phyloP scores from a whole-genome alignment of 768 basidiomycete genomes.

The Lentinula edodes region DNA sequence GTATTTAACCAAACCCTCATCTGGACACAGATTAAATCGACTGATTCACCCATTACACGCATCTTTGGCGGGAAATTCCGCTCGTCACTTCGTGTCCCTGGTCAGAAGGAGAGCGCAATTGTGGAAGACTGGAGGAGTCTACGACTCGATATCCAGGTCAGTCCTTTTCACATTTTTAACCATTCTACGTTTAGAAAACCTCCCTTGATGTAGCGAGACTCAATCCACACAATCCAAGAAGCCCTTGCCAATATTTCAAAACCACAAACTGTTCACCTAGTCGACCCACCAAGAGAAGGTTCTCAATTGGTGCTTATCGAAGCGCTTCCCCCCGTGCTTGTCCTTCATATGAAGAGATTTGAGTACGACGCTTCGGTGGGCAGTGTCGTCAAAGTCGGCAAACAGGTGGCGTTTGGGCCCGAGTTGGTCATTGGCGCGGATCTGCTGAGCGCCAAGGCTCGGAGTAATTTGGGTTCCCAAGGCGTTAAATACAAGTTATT shows the following conservation, averaged over 20 bases:
- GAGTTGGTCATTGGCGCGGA: conserved; percentile 74
- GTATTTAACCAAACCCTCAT: conserved; percentile 1
- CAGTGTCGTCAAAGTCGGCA: conserved; percentile 82
- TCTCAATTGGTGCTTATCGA: conserved; percentile 65
- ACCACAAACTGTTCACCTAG: conserved; percentile 77
- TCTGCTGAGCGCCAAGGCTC: conserved; percentile 52
- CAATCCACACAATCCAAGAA: conserved; percentile 74
- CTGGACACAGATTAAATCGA: conserved; percentile 55
- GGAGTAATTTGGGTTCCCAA: conserved; percentile 17
- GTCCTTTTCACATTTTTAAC: conserved; percentile 9
- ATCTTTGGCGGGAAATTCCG: conserved; percentile 95
- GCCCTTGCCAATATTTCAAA: conserved; percentile 74
- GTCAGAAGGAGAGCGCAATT: conserved; percentile 80
- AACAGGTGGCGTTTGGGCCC: conserved; percentile 71
- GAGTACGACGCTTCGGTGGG: conserved; percentile 71
- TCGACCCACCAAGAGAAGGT: conserved; percentile 60
- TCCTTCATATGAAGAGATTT: conserved; percentile 90
- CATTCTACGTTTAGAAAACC: neutral
- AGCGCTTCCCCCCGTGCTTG: conserved; percentile 73
- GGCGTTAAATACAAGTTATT: conserved; percentile 73
- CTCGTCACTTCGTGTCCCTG: conserved; percentile 74
- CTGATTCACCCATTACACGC: conserved; percentile 82
- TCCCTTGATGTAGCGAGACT: conserved; percentile 46
- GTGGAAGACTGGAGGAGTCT: conserved; percentile 91
- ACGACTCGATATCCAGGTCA: conserved; percentile 83